Conservation (phyloP, 2,329 filamentous ascomycete genomes). For the Microascus cirrosus region DNA sequence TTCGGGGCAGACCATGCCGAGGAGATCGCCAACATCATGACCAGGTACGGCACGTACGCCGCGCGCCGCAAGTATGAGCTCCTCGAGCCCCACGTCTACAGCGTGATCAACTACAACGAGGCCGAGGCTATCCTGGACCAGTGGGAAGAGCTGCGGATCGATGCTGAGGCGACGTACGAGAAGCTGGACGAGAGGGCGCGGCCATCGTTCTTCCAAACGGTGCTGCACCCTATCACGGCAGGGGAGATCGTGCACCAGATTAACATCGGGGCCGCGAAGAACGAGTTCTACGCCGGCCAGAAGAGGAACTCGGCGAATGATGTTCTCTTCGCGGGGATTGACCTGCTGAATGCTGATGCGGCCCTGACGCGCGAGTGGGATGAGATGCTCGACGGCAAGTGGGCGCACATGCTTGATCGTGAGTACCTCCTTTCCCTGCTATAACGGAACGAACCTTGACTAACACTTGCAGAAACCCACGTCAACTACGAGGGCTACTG, state of each 20-base stretch:
- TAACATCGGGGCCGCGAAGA: constrained; percentile 35
- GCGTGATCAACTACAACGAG: constrained; percentile 49
- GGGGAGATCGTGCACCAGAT: constrained; percentile 45
- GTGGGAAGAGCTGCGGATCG: constrained; percentile 33
- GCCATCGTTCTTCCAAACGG: constrained; percentile 42
- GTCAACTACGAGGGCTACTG: constrained; percentile 41
- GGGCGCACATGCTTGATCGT: constrained; percentile 50
- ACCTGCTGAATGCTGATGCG: constrained; percentile 44
- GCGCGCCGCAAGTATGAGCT: constrained; percentile 35
- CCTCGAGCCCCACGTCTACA: constrained; percentile 46
- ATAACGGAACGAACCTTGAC: not conserved
- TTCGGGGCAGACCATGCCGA: constrained; percentile 38
- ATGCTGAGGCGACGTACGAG: constrained; percentile 32
- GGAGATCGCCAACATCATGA: constrained; percentile 41
- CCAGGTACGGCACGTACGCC: constrained; percentile 26
- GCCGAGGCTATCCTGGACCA: constrained; percentile 38
- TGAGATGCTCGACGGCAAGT: constrained; percentile 47
- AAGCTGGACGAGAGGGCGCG: constrained; percentile 25
- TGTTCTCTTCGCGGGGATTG: constrained; percentile 38
- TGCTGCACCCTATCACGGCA: constrained; percentile 45
- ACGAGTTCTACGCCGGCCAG: constrained; percentile 40
- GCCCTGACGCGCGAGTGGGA: constrained; percentile 47
- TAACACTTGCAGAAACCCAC: constrained; percentile 29
- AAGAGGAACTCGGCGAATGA: constrained; percentile 43
- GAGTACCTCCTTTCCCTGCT: constrained; percentile 7